phyloP scores from a whole-genome alignment of 768 basidiomycete genomes.

The Calocybe gangraenosa region DNA sequence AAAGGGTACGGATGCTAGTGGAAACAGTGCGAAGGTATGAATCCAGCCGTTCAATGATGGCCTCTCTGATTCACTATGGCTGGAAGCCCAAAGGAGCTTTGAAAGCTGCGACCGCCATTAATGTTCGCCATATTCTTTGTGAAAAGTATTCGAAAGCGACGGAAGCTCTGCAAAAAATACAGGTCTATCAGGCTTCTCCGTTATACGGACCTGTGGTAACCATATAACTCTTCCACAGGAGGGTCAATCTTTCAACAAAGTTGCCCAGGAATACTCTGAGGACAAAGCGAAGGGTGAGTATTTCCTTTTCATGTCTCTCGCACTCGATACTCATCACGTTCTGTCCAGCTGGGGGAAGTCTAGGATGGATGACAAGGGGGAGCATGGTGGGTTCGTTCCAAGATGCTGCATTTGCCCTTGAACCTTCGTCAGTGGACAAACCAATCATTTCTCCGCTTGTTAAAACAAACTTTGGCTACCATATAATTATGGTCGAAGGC shows the following conservation, averaged over 20 bases:
- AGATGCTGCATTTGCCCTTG: slow-evolving; percentile 81
- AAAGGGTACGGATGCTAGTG: slow-evolving; percentile 34
- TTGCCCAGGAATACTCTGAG: slow-evolving; percentile 87
- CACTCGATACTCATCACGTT: background rate
- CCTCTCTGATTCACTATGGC: background rate
- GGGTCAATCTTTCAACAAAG: slow-evolving; percentile 82
- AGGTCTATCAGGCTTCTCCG: slow-evolving; percentile 42
- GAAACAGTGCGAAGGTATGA: slow-evolving; percentile 33
- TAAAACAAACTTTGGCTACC: slow-evolving; percentile 83
- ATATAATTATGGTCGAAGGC: slow-evolving; percentile 90
- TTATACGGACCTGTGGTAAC: background rate
- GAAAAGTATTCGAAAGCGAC: slow-evolving; percentile 81
- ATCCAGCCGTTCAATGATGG: slow-evolving; percentile 24
- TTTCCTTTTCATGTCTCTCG: background rate
- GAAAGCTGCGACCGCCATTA: slow-evolving; percentile 78
- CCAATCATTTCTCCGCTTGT: slow-evolving; percentile 68
- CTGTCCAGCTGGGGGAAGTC: slow-evolving; percentile 68
- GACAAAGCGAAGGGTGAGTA: slow-evolving; percentile 81
- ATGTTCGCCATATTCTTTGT: slow-evolving; percentile 85
- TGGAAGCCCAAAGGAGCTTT: slow-evolving; percentile 49
- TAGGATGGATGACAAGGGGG: slow-evolving; percentile 85
- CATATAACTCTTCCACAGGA: slow-evolving; percentile 33
- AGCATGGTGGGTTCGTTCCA: slow-evolving; percentile 90
- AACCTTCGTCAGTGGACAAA: slow-evolving; percentile 78
- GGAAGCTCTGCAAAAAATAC: slow-evolving; percentile 76